Evolutionary conservation across 2,329 filamentous ascomycete genomes (phyloP).

Genomic region (Neonectria sp.): DNA sequence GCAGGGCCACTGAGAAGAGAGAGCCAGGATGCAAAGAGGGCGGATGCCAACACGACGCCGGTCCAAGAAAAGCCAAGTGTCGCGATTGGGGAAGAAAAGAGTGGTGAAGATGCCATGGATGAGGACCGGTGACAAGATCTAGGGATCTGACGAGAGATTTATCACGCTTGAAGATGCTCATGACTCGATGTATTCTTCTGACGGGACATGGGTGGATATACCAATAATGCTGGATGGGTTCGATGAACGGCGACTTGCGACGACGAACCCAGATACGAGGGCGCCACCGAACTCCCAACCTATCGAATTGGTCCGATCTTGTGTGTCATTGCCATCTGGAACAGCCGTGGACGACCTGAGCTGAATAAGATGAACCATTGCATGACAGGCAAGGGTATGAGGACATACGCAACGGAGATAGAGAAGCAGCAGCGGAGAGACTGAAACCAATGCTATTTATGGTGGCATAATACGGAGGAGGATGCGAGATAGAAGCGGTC

Average conservation of each 20-base stretch:
- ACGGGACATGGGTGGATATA: conserved; percentile 41
- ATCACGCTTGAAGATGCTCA: conserved; percentile 47
- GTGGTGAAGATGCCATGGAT: conserved; percentile 39
- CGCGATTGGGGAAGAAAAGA: conserved; percentile 35
- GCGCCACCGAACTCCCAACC: conserved; percentile 13
- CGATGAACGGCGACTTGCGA: conserved; percentile 27
- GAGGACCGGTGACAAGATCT: conserved; percentile 47
- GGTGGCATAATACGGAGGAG: conserved; percentile 15
- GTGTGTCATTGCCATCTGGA: background rate
- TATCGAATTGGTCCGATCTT: background rate
- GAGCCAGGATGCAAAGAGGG: conserved; percentile 64
- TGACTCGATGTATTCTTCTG: conserved; percentile 45
- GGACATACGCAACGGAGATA: background rate
- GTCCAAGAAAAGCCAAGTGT: conserved; percentile 52
- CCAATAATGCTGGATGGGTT: conserved; percentile 42
- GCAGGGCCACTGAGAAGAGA: conserved; percentile 61
- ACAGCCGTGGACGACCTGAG: background rate
- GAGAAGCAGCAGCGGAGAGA: background rate
- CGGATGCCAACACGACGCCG: conserved; percentile 55
- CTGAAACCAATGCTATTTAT: conserved; percentile 12
- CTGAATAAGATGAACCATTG: conserved; percentile 1
- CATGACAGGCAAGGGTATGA: conserved; percentile 10
- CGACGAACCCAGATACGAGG: conserved; percentile 24
- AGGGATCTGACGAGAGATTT: conserved; percentile 42
- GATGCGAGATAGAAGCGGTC: conserved; percentile 14